phyloP scores from a whole-genome alignment of 768 basidiomycete genomes.

The Boletus subcaerulescens region DNA sequence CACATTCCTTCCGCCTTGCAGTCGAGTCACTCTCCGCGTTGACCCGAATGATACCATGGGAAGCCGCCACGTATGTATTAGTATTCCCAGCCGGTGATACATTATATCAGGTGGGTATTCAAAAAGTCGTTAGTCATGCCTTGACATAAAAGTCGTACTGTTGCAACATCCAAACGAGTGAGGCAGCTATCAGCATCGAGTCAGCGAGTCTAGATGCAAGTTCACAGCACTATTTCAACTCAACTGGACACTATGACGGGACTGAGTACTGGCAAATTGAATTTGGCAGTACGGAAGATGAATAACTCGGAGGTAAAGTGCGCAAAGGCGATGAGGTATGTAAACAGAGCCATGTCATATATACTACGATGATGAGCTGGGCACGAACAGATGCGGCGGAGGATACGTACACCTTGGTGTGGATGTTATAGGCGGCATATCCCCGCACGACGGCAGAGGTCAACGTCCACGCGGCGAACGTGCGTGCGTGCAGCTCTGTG shows the following conservation, averaged over 20 bases:
- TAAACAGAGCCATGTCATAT: constrained; percentile 84
- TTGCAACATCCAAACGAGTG: constrained; percentile 81
- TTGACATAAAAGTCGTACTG: constrained; percentile 81
- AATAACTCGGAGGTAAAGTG: constrained; percentile 88
- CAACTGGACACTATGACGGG: constrained; percentile 85
- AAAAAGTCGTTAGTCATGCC: constrained; percentile 18
- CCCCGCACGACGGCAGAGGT: constrained; percentile 78
- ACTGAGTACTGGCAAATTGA: constrained; percentile 58
- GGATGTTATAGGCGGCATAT: constrained; percentile 89
- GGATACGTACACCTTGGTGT: constrained; percentile 66
- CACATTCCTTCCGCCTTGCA: not conserved
- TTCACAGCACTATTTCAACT: constrained; percentile 33
- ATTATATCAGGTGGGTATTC: not conserved
- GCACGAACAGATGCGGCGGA: not conserved
- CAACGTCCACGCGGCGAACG: constrained; percentile 90
- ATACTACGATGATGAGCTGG: constrained; percentile 47
- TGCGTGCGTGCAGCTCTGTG: constrained; percentile 80
- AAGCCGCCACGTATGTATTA: not conserved
- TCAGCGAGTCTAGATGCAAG: constrained; percentile 2
- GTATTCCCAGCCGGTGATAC: not conserved
- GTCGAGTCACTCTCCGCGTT: too few species aligned
- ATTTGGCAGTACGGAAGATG: constrained; percentile 72
- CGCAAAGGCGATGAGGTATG: constrained; percentile 85
- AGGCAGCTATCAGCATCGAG: constrained; percentile 44
- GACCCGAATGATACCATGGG: not conserved